Conservation (phyloP, 164 flowering plant species). For the Santalum album region DNA sequence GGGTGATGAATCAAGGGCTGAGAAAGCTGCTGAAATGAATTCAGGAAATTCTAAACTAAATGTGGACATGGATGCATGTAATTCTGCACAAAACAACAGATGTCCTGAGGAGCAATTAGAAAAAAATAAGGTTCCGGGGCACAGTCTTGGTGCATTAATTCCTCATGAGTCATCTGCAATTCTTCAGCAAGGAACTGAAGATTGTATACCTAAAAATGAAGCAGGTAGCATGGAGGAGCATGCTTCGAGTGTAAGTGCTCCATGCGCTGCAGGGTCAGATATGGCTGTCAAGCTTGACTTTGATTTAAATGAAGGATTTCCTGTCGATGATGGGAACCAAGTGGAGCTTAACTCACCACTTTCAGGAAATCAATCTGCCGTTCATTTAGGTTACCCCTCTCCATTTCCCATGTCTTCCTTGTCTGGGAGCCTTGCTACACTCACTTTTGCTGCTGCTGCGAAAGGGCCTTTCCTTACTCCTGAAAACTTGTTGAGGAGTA, state of each 20-base stretch:
- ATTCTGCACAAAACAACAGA: not conserved
- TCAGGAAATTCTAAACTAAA: not conserved
- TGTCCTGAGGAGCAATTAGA: not conserved
- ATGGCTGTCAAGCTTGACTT: not conserved
- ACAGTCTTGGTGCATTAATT: not conserved
- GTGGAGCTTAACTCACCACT: not conserved
- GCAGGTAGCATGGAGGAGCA: not conserved
- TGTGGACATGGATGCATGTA: not conserved
- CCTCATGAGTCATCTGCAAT: not conserved
- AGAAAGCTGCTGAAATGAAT: not conserved
- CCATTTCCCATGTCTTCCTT: not conserved
- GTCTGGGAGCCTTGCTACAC: not conserved
- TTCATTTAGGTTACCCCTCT: not conserved
- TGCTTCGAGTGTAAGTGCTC: not conserved
- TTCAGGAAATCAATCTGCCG: not conserved
- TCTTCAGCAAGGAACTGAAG: not conserved
- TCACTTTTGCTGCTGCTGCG: not conserved
- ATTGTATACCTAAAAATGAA: not conserved
- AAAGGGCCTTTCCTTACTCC: conserved; percentile 1
- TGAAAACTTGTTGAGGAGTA: not conserved
- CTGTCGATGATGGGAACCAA: not conserved
- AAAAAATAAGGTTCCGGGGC: not conserved
- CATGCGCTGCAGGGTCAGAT: not conserved
- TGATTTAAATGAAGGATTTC: conserved; percentile 1
- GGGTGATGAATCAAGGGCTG: not conserved